Evolutionary conservation across 2,329 filamentous ascomycete genomes (phyloP).

Genomic region (Chrysoporthe deuterocubensis): DNA sequence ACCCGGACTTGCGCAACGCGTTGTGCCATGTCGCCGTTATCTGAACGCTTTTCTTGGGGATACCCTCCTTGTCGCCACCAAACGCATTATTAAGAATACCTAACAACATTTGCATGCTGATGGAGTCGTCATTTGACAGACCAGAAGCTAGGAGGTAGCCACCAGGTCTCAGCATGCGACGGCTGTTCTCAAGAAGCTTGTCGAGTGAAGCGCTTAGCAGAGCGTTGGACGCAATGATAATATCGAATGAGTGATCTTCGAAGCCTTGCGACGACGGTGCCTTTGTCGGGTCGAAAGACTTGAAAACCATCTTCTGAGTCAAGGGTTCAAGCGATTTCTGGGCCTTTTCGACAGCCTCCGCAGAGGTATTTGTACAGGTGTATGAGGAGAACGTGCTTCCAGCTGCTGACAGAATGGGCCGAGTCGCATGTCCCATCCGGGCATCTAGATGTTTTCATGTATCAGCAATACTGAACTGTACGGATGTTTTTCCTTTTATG

Average conservation of each 20-base stretch:
- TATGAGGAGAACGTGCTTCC: constrained; percentile 40
- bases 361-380: constrained; percentile 48
- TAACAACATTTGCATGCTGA: not conserved
- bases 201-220: constrained; percentile 34
- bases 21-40: constrained; percentile 18
- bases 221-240: constrained; percentile 39
- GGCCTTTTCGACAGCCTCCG: constrained; percentile 42
- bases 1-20: constrained; percentile 32
- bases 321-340: not conserved
- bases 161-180: constrained; percentile 39
- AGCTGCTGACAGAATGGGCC: constrained; percentile 38
- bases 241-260: constrained; percentile 33
- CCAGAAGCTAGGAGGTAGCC: not conserved
- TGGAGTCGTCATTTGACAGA: not conserved
- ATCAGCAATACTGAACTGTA: not conserved
- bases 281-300: constrained; percentile 36
- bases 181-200: constrained; percentile 33
- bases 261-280: constrained; percentile 38
- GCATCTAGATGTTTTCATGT: constrained; percentile 29
- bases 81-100: not conserved
- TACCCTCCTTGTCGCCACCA: constrained; percentile 8
- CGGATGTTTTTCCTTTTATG: not conserved
- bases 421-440: constrained; percentile 46
- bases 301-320: constrained; percentile 1
- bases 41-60: constrained; percentile 25